Percentiles rank a stretch among this genome's conserved stretches.
These are phyloP conservation scores for Fusarium sp. DNA, from an alignment of 2,329 filamentous ascomycete species.

Conservation along the genomic window DNA sequence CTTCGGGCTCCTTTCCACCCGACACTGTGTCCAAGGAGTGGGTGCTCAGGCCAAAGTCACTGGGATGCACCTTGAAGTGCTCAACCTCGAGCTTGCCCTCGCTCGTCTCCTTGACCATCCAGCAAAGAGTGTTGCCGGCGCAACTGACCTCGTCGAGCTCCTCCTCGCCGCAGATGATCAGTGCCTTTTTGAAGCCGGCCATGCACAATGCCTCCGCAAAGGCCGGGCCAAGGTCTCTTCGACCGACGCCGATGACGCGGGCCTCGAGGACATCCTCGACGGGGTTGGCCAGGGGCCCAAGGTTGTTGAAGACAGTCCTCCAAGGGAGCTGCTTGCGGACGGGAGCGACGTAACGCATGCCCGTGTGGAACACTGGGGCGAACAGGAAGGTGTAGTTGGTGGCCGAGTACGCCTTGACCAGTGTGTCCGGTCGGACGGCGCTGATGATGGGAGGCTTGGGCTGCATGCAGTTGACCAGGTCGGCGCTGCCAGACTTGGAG, in stretches of 20 bases:
- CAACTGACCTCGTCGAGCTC: conserved; percentile 96
- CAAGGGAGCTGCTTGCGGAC: conserved; percentile 91
- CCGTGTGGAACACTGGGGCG: conserved; percentile 95
- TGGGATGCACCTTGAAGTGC: conserved; percentile 81
- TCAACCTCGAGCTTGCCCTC: conserved; percentile 68
- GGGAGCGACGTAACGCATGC: conserved; percentile 88
- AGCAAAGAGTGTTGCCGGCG: conserved; percentile 89
- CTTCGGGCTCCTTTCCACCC: conserved; percentile 83
- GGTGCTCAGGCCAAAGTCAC: conserved; percentile 85
- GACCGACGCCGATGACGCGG: conserved; percentile 91
- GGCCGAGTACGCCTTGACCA: conserved; percentile 78
- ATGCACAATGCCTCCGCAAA: conserved; percentile 88
- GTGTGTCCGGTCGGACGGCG: conserved; percentile 77
- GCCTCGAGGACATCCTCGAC: conserved; percentile 87
- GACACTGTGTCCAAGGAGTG: conserved; percentile 84
- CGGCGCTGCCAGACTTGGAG: conserved; percentile 94
- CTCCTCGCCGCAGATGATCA: conserved; percentile 94
- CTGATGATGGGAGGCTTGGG: conserved; percentile 80
- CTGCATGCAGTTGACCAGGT: conserved; percentile 82
- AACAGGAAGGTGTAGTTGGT: conserved; percentile 97
- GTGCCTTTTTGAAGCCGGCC: conserved; percentile 81
- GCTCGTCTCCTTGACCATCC: conserved; percentile 73
- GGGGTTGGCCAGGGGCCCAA: conserved; percentile 93
- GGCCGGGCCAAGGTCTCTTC: conserved; percentile 85
- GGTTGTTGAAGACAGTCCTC: conserved; percentile 96